Conservation (phyloP, 805 yeast species). For the Cyberlindnera lachancei region DNA sequence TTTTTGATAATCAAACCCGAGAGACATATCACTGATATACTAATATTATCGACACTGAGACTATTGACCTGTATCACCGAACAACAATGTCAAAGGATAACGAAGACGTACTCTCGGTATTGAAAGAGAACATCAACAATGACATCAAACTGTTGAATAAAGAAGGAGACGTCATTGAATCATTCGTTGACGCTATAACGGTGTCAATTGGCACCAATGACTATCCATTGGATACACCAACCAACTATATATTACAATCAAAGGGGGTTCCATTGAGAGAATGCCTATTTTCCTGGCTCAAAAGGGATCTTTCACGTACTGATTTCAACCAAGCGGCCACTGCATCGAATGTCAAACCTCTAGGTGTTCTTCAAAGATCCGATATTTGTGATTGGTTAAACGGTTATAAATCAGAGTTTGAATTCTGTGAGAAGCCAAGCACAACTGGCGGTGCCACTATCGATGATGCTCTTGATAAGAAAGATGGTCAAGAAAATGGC, state of each 20-base stretch:
- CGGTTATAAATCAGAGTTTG: constrained; percentile 57
- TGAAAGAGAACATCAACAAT: no score
- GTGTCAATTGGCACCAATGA: constrained; percentile 21
- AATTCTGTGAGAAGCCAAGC: constrained; percentile 30
- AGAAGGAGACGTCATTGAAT: no score
- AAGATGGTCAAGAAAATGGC: constrained; percentile 12
- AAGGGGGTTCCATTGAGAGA: constrained; percentile 46
- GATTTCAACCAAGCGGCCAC: constrained; percentile 75
- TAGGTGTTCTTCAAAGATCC: constrained; percentile 78
- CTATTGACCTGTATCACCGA: no score
- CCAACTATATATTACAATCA: constrained; percentile 49
- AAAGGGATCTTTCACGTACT: constrained; percentile 65
- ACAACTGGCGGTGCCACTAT: no score
- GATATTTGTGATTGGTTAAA: constrained; percentile 77
- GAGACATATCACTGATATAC: no score
- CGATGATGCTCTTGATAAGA: no score
- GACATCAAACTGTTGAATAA: no score
- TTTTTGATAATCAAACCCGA: no score
- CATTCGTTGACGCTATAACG: no score
- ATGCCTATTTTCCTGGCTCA: constrained; percentile 71
- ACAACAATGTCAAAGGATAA: no score
- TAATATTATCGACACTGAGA: no score
- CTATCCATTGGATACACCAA: constrained; percentile 35
- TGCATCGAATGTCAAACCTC: constrained; percentile 52
- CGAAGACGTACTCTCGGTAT: no score